These are phyloP conservation scores for Pisolithus sp. DNA, from an alignment of 768 basidiomycete genomes.

Conservation along the genomic window DNA sequence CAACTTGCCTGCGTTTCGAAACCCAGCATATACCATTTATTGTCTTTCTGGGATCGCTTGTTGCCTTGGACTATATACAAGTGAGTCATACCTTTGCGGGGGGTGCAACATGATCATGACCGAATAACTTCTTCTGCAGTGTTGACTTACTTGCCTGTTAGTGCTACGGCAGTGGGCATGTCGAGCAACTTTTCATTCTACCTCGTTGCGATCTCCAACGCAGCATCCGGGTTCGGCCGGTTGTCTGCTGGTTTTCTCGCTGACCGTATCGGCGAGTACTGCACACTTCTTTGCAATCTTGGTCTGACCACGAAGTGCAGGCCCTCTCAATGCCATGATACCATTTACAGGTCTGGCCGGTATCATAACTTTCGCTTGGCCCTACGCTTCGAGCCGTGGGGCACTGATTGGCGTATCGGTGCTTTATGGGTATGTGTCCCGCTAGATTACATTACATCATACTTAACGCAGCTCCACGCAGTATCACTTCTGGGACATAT, in stretches of 20 bases:
- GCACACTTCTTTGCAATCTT: background rate
- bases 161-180: constrained; percentile 25
- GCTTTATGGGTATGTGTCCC: constrained; percentile 52
- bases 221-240: constrained; percentile 56
- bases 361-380: constrained; percentile 65
- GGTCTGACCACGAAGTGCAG: constrained; percentile 25
- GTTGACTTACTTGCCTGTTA: constrained; percentile 56
- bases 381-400: constrained; percentile 42
- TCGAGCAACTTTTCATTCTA: constrained; percentile 51
- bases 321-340: constrained; percentile 61
- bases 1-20: constrained; percentile 45
- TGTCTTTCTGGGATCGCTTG: constrained; percentile 47
- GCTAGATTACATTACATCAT: no score
- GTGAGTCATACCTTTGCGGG: constrained; percentile 25
- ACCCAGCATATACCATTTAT: constrained; percentile 46
- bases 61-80: constrained; percentile 68
- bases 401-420: constrained; percentile 49
- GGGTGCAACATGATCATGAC: background rate
- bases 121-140: constrained; percentile 30
- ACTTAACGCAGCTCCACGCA: no score
- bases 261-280: constrained; percentile 42
- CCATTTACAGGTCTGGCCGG: constrained; percentile 54
- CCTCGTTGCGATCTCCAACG: constrained; percentile 63
- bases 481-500: no score
- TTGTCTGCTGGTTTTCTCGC: constrained; percentile 45